Percentiles rank a stretch among this genome's conserved stretches.
phyloP scores from a whole-genome alignment of 148 eudicot genomes.

The Amaranthus palmeri region DNA sequence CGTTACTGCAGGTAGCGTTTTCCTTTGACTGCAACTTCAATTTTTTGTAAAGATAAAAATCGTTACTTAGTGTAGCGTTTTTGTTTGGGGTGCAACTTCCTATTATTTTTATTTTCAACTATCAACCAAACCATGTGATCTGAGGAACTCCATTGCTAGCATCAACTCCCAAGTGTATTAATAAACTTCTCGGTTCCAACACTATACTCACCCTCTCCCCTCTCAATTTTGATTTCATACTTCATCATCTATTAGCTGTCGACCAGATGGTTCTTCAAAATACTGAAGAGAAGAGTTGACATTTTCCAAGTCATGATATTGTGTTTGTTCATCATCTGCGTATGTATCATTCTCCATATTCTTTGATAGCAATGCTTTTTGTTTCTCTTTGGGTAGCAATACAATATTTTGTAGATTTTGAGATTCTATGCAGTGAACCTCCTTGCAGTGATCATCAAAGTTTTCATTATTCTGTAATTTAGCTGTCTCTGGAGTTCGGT shows the following conservation, averaged over 20 bases:
- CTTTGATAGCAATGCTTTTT: conserved; percentile 18
- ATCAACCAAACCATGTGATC: background rate
- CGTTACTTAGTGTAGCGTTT: too few relatives aligned
- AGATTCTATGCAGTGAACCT: conserved; percentile 73
- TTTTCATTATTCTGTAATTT: conserved; percentile 34
- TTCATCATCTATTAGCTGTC: conserved; percentile 25
- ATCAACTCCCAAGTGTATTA: conserved; percentile 32
- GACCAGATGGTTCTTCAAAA: conserved; percentile 29
- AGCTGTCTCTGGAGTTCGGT: conserved; percentile 34
- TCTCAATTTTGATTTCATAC: conserved; percentile 36
- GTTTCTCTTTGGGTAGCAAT: conserved; percentile 25
- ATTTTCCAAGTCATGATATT: conserved; percentile 27
- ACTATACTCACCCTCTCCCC: conserved; percentile 26
- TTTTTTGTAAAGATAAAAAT: too few relatives aligned
- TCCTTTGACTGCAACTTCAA: too few relatives aligned
- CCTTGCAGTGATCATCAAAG: conserved; percentile 61
- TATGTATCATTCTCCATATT: conserved; percentile 14
- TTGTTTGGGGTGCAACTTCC: too few relatives aligned
- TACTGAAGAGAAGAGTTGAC: conserved; percentile 22
- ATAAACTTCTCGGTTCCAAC: conserved; percentile 39
- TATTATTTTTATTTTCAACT: too few relatives aligned
- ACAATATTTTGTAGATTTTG: conserved; percentile 22
- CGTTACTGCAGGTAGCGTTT: too few relatives aligned
- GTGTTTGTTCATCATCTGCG: conserved; percentile 13
- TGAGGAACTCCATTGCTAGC: conserved; percentile 31